Evolutionary conservation across 495 filamentous ascomycete genomes (phyloP).

Genomic region (Xylaria cubensis): DNA sequence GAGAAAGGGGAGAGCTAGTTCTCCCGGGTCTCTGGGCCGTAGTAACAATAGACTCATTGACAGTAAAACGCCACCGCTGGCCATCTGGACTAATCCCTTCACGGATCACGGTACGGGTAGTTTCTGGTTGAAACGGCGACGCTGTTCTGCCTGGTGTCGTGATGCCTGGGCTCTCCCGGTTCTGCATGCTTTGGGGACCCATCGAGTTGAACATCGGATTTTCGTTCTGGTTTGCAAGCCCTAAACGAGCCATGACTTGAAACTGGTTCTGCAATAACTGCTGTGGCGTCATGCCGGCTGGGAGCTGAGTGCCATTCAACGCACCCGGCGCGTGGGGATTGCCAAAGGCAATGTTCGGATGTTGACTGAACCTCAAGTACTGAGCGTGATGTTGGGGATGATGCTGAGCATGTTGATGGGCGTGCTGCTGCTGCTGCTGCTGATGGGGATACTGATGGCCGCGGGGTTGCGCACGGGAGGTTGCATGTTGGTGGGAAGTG

Average conservation of each 20-base stretch:
- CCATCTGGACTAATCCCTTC: slow-evolving; percentile 42
- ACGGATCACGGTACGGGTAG: slow-evolving; percentile 33
- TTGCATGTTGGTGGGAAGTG: slow-evolving; percentile 23
- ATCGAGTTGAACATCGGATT: slow-evolving; percentile 3
- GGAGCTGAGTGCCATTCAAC: slow-evolving; percentile 22
- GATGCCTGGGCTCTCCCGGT: slow-evolving; percentile 23
- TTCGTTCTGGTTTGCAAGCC: slow-evolving; percentile 29
- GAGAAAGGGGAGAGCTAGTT: slow-evolving; percentile 30
- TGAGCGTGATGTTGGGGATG: slow-evolving; percentile 28
- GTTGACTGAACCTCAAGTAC: slow-evolving; percentile 27
- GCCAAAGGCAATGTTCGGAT: slow-evolving; percentile 30
- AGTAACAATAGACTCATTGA: slow-evolving; percentile 34
- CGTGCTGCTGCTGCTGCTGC: slow-evolving; percentile 17
- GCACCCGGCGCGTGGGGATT: slow-evolving; percentile 32
- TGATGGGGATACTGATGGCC: not conserved
- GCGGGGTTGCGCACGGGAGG: not conserved
- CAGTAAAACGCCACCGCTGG: slow-evolving; percentile 39
- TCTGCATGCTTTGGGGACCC: slow-evolving; percentile 17
- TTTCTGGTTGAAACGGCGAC: slow-evolving; percentile 29
- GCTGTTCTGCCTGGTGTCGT: slow-evolving; percentile 34
- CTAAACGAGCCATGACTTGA: slow-evolving; percentile 20
- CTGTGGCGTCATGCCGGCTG: slow-evolving; percentile 26
- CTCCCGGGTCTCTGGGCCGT: slow-evolving; percentile 25
- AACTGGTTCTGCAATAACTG: slow-evolving; percentile 37
- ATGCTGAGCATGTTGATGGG: slow-evolving; percentile 1